Evolutionary conservation across 2,329 filamentous ascomycete genomes (phyloP), one percentile per base, ranked within the genome.

Genomic region (Akanthomyces muscarius): DNA sequence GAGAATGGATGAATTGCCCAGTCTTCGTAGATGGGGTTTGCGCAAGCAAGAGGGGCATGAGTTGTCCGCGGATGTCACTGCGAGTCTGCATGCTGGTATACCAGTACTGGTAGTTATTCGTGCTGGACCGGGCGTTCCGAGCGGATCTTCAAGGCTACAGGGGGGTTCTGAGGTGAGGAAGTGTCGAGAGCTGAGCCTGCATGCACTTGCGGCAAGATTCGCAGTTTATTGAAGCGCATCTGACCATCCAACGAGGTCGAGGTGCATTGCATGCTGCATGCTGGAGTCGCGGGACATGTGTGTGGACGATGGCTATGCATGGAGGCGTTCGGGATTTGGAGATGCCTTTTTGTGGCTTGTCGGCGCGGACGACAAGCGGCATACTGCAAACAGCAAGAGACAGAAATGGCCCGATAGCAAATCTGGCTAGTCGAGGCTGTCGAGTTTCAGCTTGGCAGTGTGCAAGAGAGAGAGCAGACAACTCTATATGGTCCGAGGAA

Each of bases 41-140:
- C 13, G 18, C 50, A n/a, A n/a, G 50, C 50, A 52, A 52, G 50
- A 33, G 50, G 50, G 28, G 50, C 28, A 33, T 13, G n/a, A 5
- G 10, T 11, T 52, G 18, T 52, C 50, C 18, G 50, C 50, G 18
- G 25, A 36, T 52, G 28, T 52, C 25, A 52, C 16, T 21, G 50
- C 33, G 33, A 36, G 33, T 8, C 33, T 36, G 33, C 33, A 36
- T 36, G 33, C 21, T 21, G 21, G 21, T 21, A 21, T 21, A 21
- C 21, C 21, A 21, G 21, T 21, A 21, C 21, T 21, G 21, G 21
- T 21, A 21, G 21, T 21, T 11, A 36, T 36, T 36, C 16, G 48
- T 51, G 47, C 48, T 51, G 14, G 38, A 30, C 38, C 53, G 53
- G 53, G 38, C 53, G 53, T 56, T 45, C 53, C 53, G 53, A 45